phyloP scores from a whole-genome alignment of 352 stramenopile genomes.

The Globisporangium cederbergense region DNA sequence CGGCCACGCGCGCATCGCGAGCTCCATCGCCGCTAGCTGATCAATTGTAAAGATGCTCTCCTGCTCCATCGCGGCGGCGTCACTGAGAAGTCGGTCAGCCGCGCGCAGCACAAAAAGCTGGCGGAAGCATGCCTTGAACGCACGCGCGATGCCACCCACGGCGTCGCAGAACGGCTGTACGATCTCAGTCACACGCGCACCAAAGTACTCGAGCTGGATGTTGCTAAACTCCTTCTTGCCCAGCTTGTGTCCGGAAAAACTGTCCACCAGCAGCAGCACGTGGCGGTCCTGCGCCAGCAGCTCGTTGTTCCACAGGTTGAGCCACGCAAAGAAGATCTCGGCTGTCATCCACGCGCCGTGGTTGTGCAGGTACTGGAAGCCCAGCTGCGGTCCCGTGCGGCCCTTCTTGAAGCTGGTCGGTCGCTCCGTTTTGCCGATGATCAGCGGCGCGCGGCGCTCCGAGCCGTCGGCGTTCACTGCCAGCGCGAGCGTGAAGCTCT shows the following conservation, averaged over 20 bases:
- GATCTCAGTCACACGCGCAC: not conserved
- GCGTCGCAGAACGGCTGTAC: slow-evolving; percentile 16
- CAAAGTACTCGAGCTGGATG: slow-evolving; percentile 19
- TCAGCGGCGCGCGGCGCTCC: slow-evolving; percentile 14
- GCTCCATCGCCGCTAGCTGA: slow-evolving; percentile 12
- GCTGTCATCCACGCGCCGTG: slow-evolving; percentile 12
- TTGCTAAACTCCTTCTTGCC: slow-evolving; percentile 9
- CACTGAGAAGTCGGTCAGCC: slow-evolving; percentile 7
- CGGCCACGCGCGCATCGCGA: slow-evolving; percentile 19
- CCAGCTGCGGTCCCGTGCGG: not conserved
- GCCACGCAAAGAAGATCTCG: slow-evolving; percentile 12
- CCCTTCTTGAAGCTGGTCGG: slow-evolving; percentile 7
- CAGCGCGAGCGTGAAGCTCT: slow-evolving; percentile 16
- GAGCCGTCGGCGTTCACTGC: slow-evolving; percentile 17
- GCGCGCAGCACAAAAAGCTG: slow-evolving; percentile 15
- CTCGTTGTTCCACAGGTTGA: slow-evolving; percentile 13
- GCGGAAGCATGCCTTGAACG: slow-evolving; percentile 20
- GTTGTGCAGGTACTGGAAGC: slow-evolving; percentile 17
- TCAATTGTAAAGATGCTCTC: slow-evolving; percentile 11
- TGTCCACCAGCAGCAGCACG: slow-evolving; percentile 18
- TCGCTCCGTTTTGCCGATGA: slow-evolving; percentile 15
- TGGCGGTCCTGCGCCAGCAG: slow-evolving; percentile 12
- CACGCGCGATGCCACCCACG: slow-evolving; percentile 13
- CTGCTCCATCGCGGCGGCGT: not conserved
- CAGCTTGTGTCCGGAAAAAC: slow-evolving; percentile 7